Evolutionary conservation across 257 asterid genomes (phyloP).

Genomic region (Lithospermum erythrorhizon): DNA sequence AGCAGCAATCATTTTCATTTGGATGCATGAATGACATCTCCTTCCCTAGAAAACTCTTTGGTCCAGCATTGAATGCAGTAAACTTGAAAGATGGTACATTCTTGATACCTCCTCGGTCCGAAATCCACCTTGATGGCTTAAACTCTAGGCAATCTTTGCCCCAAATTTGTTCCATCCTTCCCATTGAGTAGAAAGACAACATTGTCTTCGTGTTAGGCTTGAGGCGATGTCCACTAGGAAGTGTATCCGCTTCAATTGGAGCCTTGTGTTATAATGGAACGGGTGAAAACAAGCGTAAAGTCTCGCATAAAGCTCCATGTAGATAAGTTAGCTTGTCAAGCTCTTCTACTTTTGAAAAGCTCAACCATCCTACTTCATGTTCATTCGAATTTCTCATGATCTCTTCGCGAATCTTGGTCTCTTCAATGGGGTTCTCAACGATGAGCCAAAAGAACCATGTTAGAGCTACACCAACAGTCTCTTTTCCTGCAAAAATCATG

Average conservation of each 20-base stretch:
- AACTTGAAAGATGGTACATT: slow-evolving; percentile 2
- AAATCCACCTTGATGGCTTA: background rate
- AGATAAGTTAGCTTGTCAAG: background rate
- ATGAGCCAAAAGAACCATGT: slow-evolving; percentile 9
- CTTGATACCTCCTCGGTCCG: background rate
- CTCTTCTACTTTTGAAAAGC: background rate
- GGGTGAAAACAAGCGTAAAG: slow-evolving; percentile 1
- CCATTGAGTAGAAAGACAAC: slow-evolving; percentile 5
- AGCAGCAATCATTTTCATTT: slow-evolving; percentile 4
- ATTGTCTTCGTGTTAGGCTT: background rate
- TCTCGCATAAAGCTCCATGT: slow-evolving; percentile 4
- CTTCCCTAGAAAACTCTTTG: slow-evolving; percentile 1
- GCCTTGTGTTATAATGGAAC: background rate
- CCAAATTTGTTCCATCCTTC: slow-evolving; percentile 1
- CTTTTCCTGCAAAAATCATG: slow-evolving; percentile 2
- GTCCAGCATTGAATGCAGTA: slow-evolving; percentile 2
- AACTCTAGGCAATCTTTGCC: background rate
- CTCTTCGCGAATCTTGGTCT: background rate
- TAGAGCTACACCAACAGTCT: slow-evolving; percentile 1
- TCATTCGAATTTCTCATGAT: background rate
- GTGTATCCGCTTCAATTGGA: background rate
- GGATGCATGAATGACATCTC: background rate
- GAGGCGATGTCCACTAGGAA: slow-evolving; percentile 2
- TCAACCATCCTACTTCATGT: background rate
- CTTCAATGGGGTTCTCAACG: background rate